A percentile compares a stretch with the other conserved stretches of the same genome.
Evolutionary conservation across 495 filamentous ascomycete species (phyloP).

Genomic region (Penicillium egyptiacum): DNA sequence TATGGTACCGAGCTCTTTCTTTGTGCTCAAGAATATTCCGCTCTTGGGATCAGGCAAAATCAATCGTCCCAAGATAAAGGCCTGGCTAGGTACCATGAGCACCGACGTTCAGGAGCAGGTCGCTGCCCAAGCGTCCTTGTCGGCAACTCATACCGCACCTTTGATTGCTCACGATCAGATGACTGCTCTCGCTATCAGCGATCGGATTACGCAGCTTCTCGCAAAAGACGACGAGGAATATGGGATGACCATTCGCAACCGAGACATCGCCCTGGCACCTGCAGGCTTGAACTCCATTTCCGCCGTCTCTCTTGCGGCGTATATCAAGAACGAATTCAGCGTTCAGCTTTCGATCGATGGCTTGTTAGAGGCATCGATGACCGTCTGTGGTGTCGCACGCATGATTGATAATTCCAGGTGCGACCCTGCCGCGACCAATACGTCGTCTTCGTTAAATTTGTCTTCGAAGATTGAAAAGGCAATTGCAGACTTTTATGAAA

Average conservation of each 20-base stretch:
- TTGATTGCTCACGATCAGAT: not conserved
- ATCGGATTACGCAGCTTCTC: not conserved
- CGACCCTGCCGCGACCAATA: not conserved
- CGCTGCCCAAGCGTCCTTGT: not conserved
- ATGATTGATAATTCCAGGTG: not conserved
- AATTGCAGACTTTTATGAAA: not conserved
- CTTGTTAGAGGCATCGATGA: not conserved
- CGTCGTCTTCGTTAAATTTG: not conserved
- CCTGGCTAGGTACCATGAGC: not conserved
- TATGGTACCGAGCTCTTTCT: not conserved
- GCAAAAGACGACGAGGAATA: not conserved
- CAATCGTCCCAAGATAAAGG: not conserved
- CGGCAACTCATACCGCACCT: not conserved
- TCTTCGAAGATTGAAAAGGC: not conserved
- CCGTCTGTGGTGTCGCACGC: not conserved
- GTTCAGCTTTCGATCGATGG: not conserved
- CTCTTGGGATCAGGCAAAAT: not conserved
- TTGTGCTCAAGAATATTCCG: not conserved
- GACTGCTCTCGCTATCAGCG: not conserved
- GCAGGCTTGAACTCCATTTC: not conserved
- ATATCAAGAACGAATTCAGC: not conserved
- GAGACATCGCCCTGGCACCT: conserved; percentile 1
- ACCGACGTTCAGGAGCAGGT: not conserved
- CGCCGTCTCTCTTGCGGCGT: conserved; percentile 1
- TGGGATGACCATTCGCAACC: not conserved